phyloP scores from a whole-genome alignment of 345 rosid species.

The Populus ilicifolia region DNA sequence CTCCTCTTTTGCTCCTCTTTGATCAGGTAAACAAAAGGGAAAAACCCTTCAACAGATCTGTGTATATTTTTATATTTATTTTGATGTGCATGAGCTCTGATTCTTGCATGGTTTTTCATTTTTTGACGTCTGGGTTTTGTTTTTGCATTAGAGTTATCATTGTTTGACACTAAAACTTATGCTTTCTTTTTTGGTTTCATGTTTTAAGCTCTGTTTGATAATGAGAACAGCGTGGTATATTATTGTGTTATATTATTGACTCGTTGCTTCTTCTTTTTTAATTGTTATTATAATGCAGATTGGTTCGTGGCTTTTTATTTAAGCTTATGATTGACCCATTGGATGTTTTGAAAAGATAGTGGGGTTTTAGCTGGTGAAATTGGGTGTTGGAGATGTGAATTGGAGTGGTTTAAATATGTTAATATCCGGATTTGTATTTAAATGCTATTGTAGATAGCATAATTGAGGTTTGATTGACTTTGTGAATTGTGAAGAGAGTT shows the following conservation, averaged over 20 bases:
- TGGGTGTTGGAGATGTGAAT: slow-evolving; percentile 15
- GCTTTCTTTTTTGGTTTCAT: background rate
- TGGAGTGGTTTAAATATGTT: slow-evolving; percentile 3
- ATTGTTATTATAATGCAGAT: slow-evolving; percentile 24
- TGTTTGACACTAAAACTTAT: background rate
- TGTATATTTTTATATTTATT: background rate
- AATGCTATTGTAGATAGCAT: slow-evolving; percentile 12
- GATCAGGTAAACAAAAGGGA: slow-evolving; percentile 3
- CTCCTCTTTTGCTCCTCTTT: background rate
- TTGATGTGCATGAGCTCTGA: slow-evolving; percentile 5
- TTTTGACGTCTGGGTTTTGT: slow-evolving; percentile 3
- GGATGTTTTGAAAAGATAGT: background rate
- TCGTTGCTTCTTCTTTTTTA: slow-evolving; percentile 3
- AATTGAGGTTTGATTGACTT: slow-evolving; percentile 4
- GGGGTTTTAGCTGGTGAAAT: slow-evolving; percentile 8
- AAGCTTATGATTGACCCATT: slow-evolving; percentile 8
- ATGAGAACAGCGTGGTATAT: background rate
- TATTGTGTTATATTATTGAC: slow-evolving; percentile 11
- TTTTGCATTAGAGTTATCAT: background rate
- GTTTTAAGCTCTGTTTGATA: background rate
- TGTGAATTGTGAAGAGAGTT: slow-evolving; percentile 11
- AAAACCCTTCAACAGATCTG: slow-evolving; percentile 20
- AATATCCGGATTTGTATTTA: background rate
- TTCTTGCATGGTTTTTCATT: slow-evolving; percentile 2
- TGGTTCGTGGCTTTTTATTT: slow-evolving; percentile 4